Evolutionary conservation across 768 basidiomycete genomes (phyloP).

Genomic region (Tulasnella sp.): DNA sequence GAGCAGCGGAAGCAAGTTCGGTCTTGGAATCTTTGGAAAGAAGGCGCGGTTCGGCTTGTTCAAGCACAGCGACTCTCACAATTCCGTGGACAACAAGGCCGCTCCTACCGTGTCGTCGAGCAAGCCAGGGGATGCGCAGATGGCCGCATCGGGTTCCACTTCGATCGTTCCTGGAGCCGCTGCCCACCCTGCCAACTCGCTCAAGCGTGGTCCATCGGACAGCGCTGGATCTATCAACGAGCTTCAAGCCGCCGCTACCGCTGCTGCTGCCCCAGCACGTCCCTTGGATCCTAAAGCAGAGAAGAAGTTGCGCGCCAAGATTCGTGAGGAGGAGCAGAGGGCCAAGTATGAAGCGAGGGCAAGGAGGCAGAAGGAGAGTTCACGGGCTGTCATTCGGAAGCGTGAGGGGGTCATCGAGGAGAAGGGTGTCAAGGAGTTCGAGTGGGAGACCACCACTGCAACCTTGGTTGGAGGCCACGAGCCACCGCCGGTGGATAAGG

Average conservation of each 20-base stretch:
- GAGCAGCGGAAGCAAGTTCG: slow-evolving; percentile 41
- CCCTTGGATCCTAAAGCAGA: slow-evolving; percentile 62
- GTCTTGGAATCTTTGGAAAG: slow-evolving; percentile 52
- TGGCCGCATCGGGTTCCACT: slow-evolving; percentile 50
- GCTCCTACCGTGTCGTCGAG: slow-evolving; percentile 45
- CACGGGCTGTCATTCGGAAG: slow-evolving; percentile 89
- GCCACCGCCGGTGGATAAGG: slow-evolving; percentile 1
- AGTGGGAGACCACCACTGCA: slow-evolving; percentile 5
- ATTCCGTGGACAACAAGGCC: slow-evolving; percentile 42
- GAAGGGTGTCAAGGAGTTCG: slow-evolving; percentile 17
- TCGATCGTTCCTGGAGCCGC: slow-evolving; percentile 56
- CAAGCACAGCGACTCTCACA: slow-evolving; percentile 51
- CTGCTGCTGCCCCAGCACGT: slow-evolving; percentile 34
- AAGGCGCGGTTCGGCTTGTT: slow-evolving; percentile 73
- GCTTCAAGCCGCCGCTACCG: slow-evolving; percentile 25
- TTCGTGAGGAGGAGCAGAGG: slow-evolving; percentile 59
- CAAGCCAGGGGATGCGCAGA: slow-evolving; percentile 70
- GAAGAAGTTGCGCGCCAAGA: slow-evolving; percentile 81
- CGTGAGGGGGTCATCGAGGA: slow-evolving; percentile 53
- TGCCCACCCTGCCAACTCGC: slow-evolving; percentile 62
- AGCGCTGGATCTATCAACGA: slow-evolving; percentile 27
- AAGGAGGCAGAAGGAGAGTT: slow-evolving; percentile 55
- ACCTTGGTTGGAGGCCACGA: background rate
- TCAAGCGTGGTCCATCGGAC: slow-evolving; percentile 47
- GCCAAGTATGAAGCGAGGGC: slow-evolving; percentile 39